These are phyloP conservation scores for Selaginella moellendorffii DNA, from an alignment of 75 land plant genomes.

Conservation along the genomic window DNA sequence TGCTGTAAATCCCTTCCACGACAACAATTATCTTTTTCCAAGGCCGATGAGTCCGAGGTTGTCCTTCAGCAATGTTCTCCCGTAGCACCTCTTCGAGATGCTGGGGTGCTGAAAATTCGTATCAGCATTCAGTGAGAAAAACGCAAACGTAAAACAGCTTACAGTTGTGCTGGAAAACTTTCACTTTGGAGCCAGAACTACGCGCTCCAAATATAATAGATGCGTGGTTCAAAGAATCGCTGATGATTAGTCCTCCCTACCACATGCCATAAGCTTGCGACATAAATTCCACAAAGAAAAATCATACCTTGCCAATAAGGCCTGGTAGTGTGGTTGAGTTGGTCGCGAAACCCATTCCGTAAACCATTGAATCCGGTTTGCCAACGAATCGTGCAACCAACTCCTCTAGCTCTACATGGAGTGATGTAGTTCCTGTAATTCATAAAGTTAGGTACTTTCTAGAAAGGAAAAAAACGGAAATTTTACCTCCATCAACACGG, in stretches of 20 bases:
- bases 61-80: conserved; percentile 81
- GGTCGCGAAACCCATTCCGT: not conserved
- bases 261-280: too few species aligned
- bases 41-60: conserved; percentile 86
- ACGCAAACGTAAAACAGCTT: too few species aligned
- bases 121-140: too few species aligned
- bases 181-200: conserved; percentile 70
- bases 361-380: not conserved
- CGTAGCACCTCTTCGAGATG: conserved; percentile 85
- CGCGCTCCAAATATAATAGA: conserved; percentile 95
- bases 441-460: not conserved
- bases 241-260: conserved; percentile 85
- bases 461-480: not conserved
- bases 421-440: conserved; percentile 29
- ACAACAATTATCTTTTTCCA: conserved; percentile 94
- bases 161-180: conserved; percentile 90
- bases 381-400: not conserved
- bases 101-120: conserved; percentile 44
- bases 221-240: conserved; percentile 87
- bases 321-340: conserved; percentile 9
- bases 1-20: conserved; percentile 92
- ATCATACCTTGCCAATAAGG: conserved; percentile 54
- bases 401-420: not conserved
- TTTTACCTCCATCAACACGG: conserved; percentile 79
- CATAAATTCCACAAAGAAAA: too few species aligned